phyloP scores from a whole-genome alignment of 495 filamentous ascomycete genomes.

The Venustampulla echinocandica region DNA sequence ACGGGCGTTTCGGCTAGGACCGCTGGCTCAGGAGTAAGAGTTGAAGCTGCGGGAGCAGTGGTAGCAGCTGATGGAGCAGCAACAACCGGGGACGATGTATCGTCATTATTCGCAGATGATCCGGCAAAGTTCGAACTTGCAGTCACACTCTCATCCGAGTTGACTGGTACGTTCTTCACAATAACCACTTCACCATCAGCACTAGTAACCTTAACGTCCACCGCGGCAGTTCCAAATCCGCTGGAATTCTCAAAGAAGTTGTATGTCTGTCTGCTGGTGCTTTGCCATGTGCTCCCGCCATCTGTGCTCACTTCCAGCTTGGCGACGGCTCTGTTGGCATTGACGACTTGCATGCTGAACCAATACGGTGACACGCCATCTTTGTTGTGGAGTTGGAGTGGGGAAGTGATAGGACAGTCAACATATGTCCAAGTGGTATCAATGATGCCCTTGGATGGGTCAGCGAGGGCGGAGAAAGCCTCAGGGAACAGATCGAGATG shows the following conservation, averaged over 20 bases:
- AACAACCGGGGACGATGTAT: background rate
- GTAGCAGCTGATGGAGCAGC: background rate
- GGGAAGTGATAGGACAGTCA: slow-evolving; percentile 41
- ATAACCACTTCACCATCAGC: slow-evolving; percentile 31
- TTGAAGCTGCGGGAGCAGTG: background rate
- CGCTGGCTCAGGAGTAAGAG: too few species aligned
- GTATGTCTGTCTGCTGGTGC: slow-evolving; percentile 40
- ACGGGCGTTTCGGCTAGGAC: background rate
- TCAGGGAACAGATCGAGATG: slow-evolving; percentile 53
- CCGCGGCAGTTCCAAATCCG: slow-evolving; percentile 43
- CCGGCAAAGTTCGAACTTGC: slow-evolving; percentile 22
- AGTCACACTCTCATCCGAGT: slow-evolving; percentile 7
- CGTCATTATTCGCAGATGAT: background rate
- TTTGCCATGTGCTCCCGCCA: slow-evolving; percentile 43
- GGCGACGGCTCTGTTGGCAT: slow-evolving; percentile 44
- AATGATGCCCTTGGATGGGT: slow-evolving; percentile 43
- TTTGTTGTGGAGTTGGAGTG: slow-evolving; percentile 49
- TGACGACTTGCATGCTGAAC: slow-evolving; percentile 53
- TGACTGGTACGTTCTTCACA: slow-evolving; percentile 19
- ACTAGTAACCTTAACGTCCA: slow-evolving; percentile 46
- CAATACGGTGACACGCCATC: slow-evolving; percentile 38
- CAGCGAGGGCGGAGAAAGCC: slow-evolving; percentile 42
- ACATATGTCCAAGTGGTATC: slow-evolving; percentile 43
- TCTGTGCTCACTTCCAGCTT: slow-evolving; percentile 50
- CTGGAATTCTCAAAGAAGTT: slow-evolving; percentile 51